These are phyloP conservation scores for Coniella lustricola DNA, from an alignment of 2,329 filamentous ascomycete species.

Conservation along the genomic window DNA sequence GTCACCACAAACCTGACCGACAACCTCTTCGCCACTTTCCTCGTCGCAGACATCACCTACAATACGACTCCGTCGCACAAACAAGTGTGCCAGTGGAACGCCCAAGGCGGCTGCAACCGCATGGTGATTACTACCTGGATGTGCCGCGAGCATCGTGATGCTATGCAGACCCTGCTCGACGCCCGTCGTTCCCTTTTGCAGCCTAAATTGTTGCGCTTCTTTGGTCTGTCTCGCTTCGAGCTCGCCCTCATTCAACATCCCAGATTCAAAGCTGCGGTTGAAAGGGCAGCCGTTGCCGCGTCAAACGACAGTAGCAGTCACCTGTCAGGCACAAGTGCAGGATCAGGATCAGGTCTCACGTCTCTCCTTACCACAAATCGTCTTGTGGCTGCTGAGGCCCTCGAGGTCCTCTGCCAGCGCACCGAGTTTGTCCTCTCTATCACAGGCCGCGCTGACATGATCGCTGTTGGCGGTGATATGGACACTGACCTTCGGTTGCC, in stretches of 20 bases:
- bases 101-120: not conserved
- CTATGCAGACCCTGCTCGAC: not conserved
- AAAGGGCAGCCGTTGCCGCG: not conserved
- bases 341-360: constrained; percentile 1
- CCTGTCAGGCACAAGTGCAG: too few relatives aligned
- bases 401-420: not conserved
- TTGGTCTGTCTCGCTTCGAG: not conserved
- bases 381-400: not conserved
- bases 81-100: not conserved
- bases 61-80: not conserved
- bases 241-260: not conserved
- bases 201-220: not conserved
- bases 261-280: not conserved
- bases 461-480: too few relatives aligned
- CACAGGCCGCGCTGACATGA: not conserved
- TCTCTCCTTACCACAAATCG: not conserved
- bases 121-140: not conserved
- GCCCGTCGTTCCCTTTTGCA: not conserved
- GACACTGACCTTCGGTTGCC: too few relatives aligned
- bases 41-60: not conserved
- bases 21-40: constrained; percentile 2
- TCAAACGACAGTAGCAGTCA: not conserved
- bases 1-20: not conserved
- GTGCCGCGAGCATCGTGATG: not conserved
- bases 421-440: not conserved